Evolutionary conservation across 768 basidiomycete species (phyloP).

Genomic region (Lactifluus hygrophoroides): DNA sequence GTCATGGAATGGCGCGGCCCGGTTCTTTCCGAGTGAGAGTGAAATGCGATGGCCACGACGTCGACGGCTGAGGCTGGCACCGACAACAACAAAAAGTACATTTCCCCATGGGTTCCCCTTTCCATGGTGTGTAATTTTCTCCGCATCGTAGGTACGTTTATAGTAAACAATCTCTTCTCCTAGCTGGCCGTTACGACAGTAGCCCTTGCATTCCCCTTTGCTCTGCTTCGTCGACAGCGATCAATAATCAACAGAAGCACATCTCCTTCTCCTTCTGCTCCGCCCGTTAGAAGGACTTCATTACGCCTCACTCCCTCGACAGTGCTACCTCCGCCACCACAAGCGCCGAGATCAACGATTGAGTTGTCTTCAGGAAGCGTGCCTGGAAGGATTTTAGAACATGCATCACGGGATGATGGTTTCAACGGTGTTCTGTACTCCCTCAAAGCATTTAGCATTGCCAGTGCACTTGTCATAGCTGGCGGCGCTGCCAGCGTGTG

Average conservation of each 20-base stretch:
- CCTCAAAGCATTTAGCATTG: conserved; percentile 56
- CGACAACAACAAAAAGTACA: background rate
- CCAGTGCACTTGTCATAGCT: conserved; percentile 48
- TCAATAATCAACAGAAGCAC: background rate
- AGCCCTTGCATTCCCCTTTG: conserved; percentile 26
- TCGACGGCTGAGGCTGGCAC: no score
- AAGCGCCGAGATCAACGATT: background rate
- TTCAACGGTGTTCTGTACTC: conserved; percentile 47
- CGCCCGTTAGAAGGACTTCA: conserved; percentile 15
- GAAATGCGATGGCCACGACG: no score
- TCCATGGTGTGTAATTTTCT: conserved; percentile 8
- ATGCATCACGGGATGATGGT: conserved; percentile 23
- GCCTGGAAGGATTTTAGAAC: background rate
- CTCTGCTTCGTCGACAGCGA: conserved; percentile 26
- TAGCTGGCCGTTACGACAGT: conserved; percentile 28
- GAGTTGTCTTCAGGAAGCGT: background rate
- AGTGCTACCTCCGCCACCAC: background rate
- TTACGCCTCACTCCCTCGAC: background rate
- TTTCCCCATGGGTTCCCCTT: conserved; percentile 14
- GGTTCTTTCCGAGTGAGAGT: no score
- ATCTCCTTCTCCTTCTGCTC: conserved; percentile 20
- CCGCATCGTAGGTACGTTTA: background rate
- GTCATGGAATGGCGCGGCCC: no score
- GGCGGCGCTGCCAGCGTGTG: conserved; percentile 38
- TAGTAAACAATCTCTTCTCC: background rate